A percentile compares a stretch with the other conserved stretches of the same genome.
phyloP scores from a whole-genome alignment of 306 rosid genomes.

The Trifolium repens region DNA sequence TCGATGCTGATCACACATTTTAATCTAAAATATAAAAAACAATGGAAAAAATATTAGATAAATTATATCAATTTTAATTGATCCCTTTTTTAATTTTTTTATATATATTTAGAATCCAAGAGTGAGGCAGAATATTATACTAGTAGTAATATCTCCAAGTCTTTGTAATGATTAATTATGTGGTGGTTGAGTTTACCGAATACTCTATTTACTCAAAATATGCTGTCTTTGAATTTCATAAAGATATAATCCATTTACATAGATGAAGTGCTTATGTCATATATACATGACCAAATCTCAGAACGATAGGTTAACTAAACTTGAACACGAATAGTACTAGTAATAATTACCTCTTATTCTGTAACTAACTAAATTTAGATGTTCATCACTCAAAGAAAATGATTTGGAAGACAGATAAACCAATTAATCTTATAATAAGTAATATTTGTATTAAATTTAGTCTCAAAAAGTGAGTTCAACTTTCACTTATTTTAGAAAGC shows the following conservation, averaged over 20 bases:
- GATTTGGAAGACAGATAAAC: constrained; percentile 40
- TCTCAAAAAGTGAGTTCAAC: constrained; percentile 51
- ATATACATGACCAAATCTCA: constrained; percentile 38
- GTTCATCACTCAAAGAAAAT: constrained; percentile 43
- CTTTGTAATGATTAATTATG: constrained; percentile 32
- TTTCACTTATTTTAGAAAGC: constrained; percentile 48
- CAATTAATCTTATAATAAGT: constrained; percentile 23
- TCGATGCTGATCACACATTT: too few species aligned
- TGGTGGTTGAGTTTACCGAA: constrained; percentile 44
- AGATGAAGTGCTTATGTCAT: constrained; percentile 34
- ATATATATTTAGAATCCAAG: too few species aligned
- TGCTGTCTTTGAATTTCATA: constrained; percentile 31
- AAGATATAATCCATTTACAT: constrained; percentile 33
- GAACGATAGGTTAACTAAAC: constrained; percentile 13
- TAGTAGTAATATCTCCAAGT: too few species aligned
- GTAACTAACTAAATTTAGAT: constrained; percentile 39
- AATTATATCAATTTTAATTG: too few species aligned
- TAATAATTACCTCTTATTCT: constrained; percentile 18
- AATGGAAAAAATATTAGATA: too few species aligned
- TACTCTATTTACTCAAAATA: constrained; percentile 35
- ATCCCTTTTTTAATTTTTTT: too few species aligned
- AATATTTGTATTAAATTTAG: constrained; percentile 32
- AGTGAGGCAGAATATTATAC: too few species aligned
- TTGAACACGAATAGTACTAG: constrained; percentile 34
- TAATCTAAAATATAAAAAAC: too few species aligned